Evolutionary conservation across 768 basidiomycete genomes (phyloP), one percentile per base, ranked within the genome.

Genomic region (Paxillus rubicundulus): DNA sequence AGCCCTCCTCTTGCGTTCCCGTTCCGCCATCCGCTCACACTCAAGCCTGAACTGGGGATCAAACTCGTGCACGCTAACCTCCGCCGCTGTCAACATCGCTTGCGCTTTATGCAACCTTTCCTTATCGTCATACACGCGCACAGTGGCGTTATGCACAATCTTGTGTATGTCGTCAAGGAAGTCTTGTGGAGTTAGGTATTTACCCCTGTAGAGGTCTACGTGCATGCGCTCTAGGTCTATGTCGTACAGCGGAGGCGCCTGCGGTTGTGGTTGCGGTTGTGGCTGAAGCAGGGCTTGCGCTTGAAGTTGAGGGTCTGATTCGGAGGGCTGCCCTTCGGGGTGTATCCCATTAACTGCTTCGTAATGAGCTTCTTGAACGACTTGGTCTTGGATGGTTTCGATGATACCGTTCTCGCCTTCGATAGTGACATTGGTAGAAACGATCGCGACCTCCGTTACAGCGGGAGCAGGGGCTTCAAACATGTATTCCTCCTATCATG

Each of bases 211-310:
- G 18, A 99, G 76, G 49, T 90, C 85, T 20, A 77, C 74, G 60
- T 95, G 89, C 82, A 99, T 92, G 56, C 81, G 83, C 62, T 98
- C 97, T 34, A 98, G 76, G 67, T 98, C 94, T 78, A 98, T 86
- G 62, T 95, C 85, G 64, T 82, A 90, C 16, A 94, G 72, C 8
- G 74, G 75, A 9, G 82, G 82, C 14, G 62, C 41, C 24, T 47
- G 67, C 16, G 72, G 73, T 9, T 74, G 73, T 10, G 60, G 51
- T 14, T 68, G 71, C 24, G 59, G 76, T 42, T 68, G 74, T 38
- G 61, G 60, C 39, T 70, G 70, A 27, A 60, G 57, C 41, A 62
- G 83, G 4, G 70, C 41, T 49, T 63, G 68, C 9, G 73, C 73
- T 24, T 76, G 72, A 9, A 65, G 57, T 34, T 70, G 74, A 21